A percentile compares a stretch with the other conserved stretches of the same genome.
Conservation (phyloP, 1,284 basidiomycete species). For the Sporisorium iseilematis-ciliati region DNA sequence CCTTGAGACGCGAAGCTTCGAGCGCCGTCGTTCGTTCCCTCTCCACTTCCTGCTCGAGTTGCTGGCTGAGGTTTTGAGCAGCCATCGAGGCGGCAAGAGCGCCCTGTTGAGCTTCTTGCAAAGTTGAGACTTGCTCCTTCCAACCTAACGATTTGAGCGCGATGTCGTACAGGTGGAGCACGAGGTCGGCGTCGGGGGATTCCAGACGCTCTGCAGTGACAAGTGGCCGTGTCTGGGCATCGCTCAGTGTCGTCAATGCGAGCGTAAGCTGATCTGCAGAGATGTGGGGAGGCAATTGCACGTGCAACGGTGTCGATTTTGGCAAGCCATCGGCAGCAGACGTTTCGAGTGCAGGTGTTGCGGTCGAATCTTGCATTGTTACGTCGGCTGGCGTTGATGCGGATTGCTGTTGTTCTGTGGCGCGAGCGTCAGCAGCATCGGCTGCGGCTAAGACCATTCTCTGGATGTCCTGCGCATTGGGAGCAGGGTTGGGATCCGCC, state of each 20-base stretch:
- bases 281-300: conserved; percentile 31
- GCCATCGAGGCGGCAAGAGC: conserved; percentile 3
- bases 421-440: conserved; percentile 28
- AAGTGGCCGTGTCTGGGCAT: conserved; percentile 11
- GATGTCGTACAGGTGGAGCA: conserved; percentile 45
- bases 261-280: conserved; percentile 30
- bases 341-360: background rate
- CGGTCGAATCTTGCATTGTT: conserved; percentile 23
- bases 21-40: conserved; percentile 12
- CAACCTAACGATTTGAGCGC: conserved; percentile 26
- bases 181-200: conserved; percentile 37
- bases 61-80: conserved; percentile 12
- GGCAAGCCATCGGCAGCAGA: background rate
- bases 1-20: conserved; percentile 34
- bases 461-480: conserved; percentile 47
- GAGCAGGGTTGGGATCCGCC: conserved; percentile 39
- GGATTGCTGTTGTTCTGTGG: conserved; percentile 9
- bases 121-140: conserved; percentile 18
- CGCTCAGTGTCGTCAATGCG: conserved; percentile 28
- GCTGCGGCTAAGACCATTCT: conserved; percentile 27
- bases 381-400: conserved; percentile 15
- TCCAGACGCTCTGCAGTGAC: conserved; percentile 31
- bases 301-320: conserved; percentile 12
- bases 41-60: conserved; percentile 34
- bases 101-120: conserved; percentile 16